phyloP scores from a whole-genome alignment of 108 stramenopile species.

The Asterionellopsis glacialis region DNA sequence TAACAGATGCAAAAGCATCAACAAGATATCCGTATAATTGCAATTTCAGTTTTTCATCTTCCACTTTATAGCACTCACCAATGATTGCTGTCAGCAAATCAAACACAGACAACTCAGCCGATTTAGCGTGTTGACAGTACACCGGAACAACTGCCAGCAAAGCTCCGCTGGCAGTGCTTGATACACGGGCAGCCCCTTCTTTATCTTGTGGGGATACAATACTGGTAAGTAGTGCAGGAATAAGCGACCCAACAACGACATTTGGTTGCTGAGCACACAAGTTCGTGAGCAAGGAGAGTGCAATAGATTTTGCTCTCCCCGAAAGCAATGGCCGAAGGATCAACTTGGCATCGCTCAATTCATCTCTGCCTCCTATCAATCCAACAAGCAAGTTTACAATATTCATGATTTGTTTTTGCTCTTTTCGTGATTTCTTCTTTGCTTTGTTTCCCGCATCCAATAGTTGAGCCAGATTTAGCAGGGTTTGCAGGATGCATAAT shows the following conservation, averaged over 20 bases:
- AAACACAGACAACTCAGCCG: constrained; percentile 36
- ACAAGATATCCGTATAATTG: constrained; percentile 35
- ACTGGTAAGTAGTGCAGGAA: constrained; percentile 43
- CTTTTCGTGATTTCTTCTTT: constrained; percentile 19
- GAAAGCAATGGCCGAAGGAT: background rate
- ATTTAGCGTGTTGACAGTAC: constrained; percentile 41
- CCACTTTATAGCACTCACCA: background rate
- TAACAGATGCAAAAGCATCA: constrained; percentile 17
- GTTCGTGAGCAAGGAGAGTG: constrained; percentile 42
- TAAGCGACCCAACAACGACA: constrained; percentile 41
- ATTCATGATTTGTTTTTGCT: constrained; percentile 25
- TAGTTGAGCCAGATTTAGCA: constrained; percentile 1
- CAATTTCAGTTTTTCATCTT: background rate
- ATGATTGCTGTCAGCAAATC: constrained; percentile 41
- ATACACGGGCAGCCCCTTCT: constrained; percentile 1
- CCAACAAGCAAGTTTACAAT: background rate
- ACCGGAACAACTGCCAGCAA: constrained; percentile 44
- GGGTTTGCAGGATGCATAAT: constrained; percentile 11
- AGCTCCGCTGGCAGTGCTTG: constrained; percentile 25
- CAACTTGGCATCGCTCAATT: background rate
- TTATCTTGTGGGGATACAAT: constrained; percentile 19
- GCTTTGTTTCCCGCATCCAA: background rate
- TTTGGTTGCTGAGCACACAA: constrained; percentile 53
- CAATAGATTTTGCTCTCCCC: constrained; percentile 17
- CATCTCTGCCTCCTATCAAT: background rate